Base-by-base conservation (phyloP, 1,139 yeast genomes). In the Wickerhamomyces sp. region DNA sequence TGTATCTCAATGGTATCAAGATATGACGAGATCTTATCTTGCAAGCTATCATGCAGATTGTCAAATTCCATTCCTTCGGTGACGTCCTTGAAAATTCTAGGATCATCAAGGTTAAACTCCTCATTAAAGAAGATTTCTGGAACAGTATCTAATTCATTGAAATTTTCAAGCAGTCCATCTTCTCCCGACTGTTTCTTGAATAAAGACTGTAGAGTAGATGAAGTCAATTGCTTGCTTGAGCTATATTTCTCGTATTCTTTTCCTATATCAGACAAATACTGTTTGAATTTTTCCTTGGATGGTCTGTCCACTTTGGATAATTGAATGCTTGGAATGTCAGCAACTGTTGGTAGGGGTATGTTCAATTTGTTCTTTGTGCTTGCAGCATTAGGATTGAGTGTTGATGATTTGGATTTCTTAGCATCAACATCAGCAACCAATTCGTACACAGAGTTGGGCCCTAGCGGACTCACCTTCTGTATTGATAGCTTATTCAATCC, bases 321-420 rank as follows among this genome's bases (percentile, higher is more conserved):
- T 41, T 74, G 79, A 16, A 89, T 82, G 26, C 84, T 90, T 0
- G 97, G 96, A 16, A 92, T 92, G 52, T 92, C 98, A 38, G 72
- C 71, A 2, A 76, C 67, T 0, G 96, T 82, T 0, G 98, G 97
- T 4, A 81, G 72, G 37, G 69, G 70, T 40, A 84, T 65, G 47
- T 78, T 77, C 8, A 66, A 47, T 7, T 56, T 60, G 6, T 60
- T 47, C 8, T 62, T 60, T 19, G 44, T 46, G 14, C 39, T 35
- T 28, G 25, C 35, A 13, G 37, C 20, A 31, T 44, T 41, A 31
- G 55, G 54, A 32, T 48, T 50, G 31, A 51, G 26, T 2, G 43
- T 28, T 5, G 44, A 41, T 10, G 39, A 22, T 56, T 53, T 34
- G 48, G 47, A 24, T 48, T 52, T 37, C 44, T 63, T 59, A 17